Base-by-base conservation (phyloP, 2,329 filamentous ascomycete species). In the Escovopsis sp. region DNA sequence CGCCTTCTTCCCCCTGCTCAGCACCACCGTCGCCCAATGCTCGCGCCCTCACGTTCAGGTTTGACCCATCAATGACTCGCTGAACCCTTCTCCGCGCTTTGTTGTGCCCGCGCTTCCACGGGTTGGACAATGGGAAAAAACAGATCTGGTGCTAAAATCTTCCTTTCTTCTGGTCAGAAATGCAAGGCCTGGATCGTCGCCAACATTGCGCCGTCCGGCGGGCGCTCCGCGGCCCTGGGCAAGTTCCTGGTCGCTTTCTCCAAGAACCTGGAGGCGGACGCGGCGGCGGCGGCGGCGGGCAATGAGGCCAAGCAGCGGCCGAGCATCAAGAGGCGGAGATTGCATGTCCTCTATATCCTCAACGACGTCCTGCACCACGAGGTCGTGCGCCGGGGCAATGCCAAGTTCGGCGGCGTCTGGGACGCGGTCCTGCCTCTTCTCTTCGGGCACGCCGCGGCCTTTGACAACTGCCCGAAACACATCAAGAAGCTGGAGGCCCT, bases 21-120 rank as follows among this genome's bases (percentile, higher is more conserved):
- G 79, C 59, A 65, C 70, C 57, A 72, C 73, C 53, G 64, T 84
- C 56, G 64, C 71, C 63, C 73, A 77, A 66, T 89, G 84, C 74
- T 84, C 83, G 55, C 72, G 78, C 56, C 65, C 70, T 68, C 87
- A 89, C 68, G 81, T 91, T 71, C 84, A 91, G 84, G 84, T 91
- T 84, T 86, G 81, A 70, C 57, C 61, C 50, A 53, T 56, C 27
- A 30, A 30, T 41, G 39, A 38, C 27, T 38, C 39, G 36, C 41
- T 40, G 35, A 38, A 40, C 33, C 29, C 37, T 40, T 47, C 39
- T 11, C 35, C 27, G 38, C 16, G 4, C 27, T 11, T 37, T 29
- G 20, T 37, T 29, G 20, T 20, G 20, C 20, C 20, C 20, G 20
- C 20, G 20, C 20, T 20, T 20, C 20, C 20, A 20, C 20, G 35